These are phyloP conservation scores for Yamadazyma sp. DNA, from an alignment of 1,139 yeast genomes.

Conservation along the genomic window DNA sequence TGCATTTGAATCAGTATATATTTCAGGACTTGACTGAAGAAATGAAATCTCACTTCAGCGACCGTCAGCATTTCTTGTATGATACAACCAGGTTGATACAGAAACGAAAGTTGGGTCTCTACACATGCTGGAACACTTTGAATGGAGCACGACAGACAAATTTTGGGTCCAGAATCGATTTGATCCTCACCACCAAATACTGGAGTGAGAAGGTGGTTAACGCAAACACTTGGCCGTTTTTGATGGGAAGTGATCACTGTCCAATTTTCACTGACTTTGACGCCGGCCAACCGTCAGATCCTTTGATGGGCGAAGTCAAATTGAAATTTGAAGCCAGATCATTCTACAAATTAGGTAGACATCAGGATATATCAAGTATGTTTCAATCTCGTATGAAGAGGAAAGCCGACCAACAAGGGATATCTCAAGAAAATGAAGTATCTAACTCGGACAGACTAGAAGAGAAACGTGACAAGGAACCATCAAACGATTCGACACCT, in stretches of 20 bases:
- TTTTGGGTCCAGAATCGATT: constrained; percentile 86
- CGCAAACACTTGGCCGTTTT: constrained; percentile 67
- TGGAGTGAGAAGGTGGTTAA: constrained; percentile 32
- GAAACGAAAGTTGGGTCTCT: constrained; percentile 62
- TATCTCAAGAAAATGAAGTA: neutral
- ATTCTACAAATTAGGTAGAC: constrained; percentile 48
- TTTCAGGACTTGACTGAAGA: constrained; percentile 11
- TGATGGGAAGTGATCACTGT: constrained; percentile 92
- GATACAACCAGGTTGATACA: constrained; percentile 67
- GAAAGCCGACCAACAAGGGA: constrained; percentile 3
- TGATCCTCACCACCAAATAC: constrained; percentile 51
- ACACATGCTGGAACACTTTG: constrained; percentile 90
- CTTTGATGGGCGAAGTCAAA: constrained; percentile 3
- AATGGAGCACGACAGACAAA: constrained; percentile 78
- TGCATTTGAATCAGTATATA: constrained; percentile 42
- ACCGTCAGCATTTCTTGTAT: constrained; percentile 34
- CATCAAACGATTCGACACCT: neutral
- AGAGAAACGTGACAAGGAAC: neutral
- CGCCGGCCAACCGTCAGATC: neutral
- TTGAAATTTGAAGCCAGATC: constrained; percentile 58
- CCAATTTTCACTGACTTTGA: constrained; percentile 75
- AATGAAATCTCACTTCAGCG: constrained; percentile 1
- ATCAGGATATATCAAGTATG: constrained; percentile 53
- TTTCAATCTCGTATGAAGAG: constrained; percentile 27
- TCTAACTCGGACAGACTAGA: neutral